A percentile compares a stretch with the other conserved stretches of the same genome.
Conservation (phyloP, 768 basidiomycete genomes). For the Phanerodontia chrysosporium region DNA sequence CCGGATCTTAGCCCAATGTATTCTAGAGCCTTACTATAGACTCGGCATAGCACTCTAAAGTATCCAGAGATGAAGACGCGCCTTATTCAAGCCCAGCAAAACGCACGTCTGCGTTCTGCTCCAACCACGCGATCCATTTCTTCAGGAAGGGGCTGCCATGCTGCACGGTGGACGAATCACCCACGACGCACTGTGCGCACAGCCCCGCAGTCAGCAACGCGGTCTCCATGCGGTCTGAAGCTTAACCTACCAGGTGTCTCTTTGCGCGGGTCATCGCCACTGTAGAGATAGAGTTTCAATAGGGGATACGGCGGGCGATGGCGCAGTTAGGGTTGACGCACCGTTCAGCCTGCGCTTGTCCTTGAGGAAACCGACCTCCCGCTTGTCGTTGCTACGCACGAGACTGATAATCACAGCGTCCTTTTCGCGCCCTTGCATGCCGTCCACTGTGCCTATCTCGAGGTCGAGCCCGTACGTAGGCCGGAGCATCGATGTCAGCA, state of each 20-base stretch:
- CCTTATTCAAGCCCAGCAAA: slow-evolving; percentile 66
- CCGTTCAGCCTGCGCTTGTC: slow-evolving; percentile 91
- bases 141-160: slow-evolving; percentile 84
- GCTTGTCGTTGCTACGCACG: slow-evolving; percentile 89
- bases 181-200: slow-evolving; percentile 76
- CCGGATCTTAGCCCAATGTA: neutral
- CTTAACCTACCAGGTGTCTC: slow-evolving; percentile 71
- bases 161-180: slow-evolving; percentile 87
- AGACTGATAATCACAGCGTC: slow-evolving; percentile 91
- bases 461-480: slow-evolving; percentile 62
- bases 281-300: slow-evolving; percentile 24
- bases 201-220: neutral
- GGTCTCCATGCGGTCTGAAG: neutral
- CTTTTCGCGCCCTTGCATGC: slow-evolving; percentile 96
- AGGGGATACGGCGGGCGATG: neutral
- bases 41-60: too few relatives aligned
- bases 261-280: slow-evolving; percentile 92
- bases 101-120: slow-evolving; percentile 84
- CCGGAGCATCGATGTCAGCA: slow-evolving; percentile 73
- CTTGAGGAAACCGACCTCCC: slow-evolving; percentile 92
- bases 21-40: too few relatives aligned
- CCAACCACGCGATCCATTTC: slow-evolving; percentile 89
- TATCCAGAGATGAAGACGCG: neutral
- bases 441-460: slow-evolving; percentile 94
- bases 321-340: slow-evolving; percentile 26